Base-by-base conservation (phyloP, 768 basidiomycete species). In the Coprinopsis cinerea region DNA sequence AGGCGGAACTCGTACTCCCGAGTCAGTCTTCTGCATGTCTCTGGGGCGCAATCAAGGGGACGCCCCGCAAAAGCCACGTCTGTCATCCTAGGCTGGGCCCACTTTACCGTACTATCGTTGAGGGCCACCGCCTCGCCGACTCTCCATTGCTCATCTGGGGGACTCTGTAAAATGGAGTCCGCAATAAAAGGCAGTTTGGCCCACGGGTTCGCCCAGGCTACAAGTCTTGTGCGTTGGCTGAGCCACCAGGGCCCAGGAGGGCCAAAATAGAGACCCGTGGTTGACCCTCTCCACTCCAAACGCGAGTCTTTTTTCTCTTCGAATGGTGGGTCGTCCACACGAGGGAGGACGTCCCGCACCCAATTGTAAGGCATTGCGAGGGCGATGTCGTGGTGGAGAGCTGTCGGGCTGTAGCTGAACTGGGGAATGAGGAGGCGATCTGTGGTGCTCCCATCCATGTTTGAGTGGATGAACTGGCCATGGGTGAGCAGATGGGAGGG, bases 261-360 rank as follows among this genome's bases (percentile, higher is more conserved):
- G 18, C 44, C 48, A 46, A 76, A 75, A 60, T 64, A 71, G 1
- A 80, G 82, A 10, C 88, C 88, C 0, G 87, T 88, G 36, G 78
- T 85, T 35, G 77, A 77, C 2, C 88, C 88, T 32, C 88, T 72
- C 88, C 88, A 90, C 35, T 80, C 67, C 15, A 88, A 54, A 3
- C 77, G 67, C 51, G 82, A 78, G 59, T 85, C 76, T 1, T 64
- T 24, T 66, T 83, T 89, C 28, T 76, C 69, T 13, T 81, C 76
- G 79, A 83, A 91, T 0, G 70, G 72, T 10, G 82, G 76, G 61
- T 88, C 80, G 55, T 81, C 69, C 5, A 54, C 52, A 2, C 67
- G 66, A 4, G 70, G 65, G 9, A 59, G 57, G 3, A 71, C 61
- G 14, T 74, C 73, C 7, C 68, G 72, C 0, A 71, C 45, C 76